Percentiles rank a stretch among this genome's conserved stretches.
Conservation (phyloP, 2,329 filamentous ascomycete species). For the Penicillium sp. region DNA sequence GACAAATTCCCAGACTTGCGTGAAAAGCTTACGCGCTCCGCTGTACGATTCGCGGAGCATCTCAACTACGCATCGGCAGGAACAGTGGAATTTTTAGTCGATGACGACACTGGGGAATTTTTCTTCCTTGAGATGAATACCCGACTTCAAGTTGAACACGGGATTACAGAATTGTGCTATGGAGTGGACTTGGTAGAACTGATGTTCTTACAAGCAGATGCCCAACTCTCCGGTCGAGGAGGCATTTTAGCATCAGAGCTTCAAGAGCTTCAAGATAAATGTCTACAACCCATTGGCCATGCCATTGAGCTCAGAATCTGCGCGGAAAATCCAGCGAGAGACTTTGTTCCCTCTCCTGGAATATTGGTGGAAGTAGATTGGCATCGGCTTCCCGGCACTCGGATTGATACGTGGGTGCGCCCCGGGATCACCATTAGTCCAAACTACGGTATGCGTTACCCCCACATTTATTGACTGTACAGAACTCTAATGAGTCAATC, state of each 20-base stretch:
- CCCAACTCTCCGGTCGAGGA: constrained; percentile 43
- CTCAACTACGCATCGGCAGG: constrained; percentile 77
- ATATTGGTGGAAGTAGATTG: constrained; percentile 58
- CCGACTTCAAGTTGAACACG: constrained; percentile 58
- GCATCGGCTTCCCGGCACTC: constrained; percentile 48
- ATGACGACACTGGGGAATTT: constrained; percentile 76
- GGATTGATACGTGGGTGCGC: constrained; percentile 65
- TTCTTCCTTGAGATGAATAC: constrained; percentile 66
- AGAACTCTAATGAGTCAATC: background rate
- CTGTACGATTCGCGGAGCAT: constrained; percentile 63
- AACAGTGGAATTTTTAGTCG: constrained; percentile 87
- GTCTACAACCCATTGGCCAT: constrained; percentile 41
- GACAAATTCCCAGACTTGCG: constrained; percentile 51
- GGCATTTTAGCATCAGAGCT: constrained; percentile 42
- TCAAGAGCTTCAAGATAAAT: constrained; percentile 27
- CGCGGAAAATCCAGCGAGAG: constrained; percentile 58
- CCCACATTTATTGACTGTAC: background rate
- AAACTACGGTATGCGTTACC: constrained; percentile 49
- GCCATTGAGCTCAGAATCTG: constrained; percentile 58
- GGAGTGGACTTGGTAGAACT: constrained; percentile 55
- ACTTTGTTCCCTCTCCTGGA: constrained; percentile 61
- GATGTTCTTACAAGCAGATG: constrained; percentile 58
- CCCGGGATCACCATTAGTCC: constrained; percentile 58
- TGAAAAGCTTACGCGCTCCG: constrained; percentile 63
- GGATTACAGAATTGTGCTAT: constrained; percentile 58